Evolutionary conservation across 2,329 filamentous ascomycete species (phyloP).

Genomic region (Thyridium curvatum): DNA sequence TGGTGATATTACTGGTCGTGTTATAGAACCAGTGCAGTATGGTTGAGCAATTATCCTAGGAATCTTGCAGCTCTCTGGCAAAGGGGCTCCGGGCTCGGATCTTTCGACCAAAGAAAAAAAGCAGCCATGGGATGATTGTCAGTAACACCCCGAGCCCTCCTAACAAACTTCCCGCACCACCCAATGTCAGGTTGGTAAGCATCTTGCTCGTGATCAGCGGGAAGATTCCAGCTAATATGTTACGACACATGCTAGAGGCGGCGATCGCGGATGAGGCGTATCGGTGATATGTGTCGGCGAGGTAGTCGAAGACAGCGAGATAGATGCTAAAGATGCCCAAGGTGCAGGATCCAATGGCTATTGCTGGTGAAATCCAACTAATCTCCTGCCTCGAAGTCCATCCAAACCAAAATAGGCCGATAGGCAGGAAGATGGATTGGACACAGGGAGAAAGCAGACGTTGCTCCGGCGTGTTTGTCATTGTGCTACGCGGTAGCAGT

Average conservation of each 20-base stretch:
- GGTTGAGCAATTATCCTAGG: too few species aligned
- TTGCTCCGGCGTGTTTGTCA: too few species aligned
- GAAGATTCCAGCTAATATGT: constrained; percentile 75
- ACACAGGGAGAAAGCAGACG: too few species aligned
- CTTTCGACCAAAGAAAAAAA: constrained; percentile 70
- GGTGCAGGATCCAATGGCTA: constrained; percentile 68
- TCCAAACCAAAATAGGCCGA: constrained; percentile 72
- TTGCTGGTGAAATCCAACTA: constrained; percentile 63
- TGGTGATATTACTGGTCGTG: too few species aligned
- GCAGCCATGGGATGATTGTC: constrained; percentile 77
- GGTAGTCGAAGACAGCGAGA: constrained; percentile 85
- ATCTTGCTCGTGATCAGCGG: constrained; percentile 69
- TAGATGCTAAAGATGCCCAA: constrained; percentile 86
- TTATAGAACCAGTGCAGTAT: too few species aligned
- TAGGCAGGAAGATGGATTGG: constrained; percentile 18
- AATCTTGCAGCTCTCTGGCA: constrained; percentile 32
- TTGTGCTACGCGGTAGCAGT: too few species aligned
- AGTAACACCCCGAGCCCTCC: constrained; percentile 65
- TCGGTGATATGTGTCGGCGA: constrained; percentile 79
- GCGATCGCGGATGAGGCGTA: constrained; percentile 84
- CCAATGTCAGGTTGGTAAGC: constrained; percentile 66
- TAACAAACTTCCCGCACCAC: constrained; percentile 65
- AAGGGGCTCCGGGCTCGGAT: constrained; percentile 75
- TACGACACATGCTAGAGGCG: constrained; percentile 80
- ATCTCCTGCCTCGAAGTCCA: constrained; percentile 56